Conservation (phyloP, 371 early-diverging fungal species). For the Phascolomyces articulosus region DNA sequence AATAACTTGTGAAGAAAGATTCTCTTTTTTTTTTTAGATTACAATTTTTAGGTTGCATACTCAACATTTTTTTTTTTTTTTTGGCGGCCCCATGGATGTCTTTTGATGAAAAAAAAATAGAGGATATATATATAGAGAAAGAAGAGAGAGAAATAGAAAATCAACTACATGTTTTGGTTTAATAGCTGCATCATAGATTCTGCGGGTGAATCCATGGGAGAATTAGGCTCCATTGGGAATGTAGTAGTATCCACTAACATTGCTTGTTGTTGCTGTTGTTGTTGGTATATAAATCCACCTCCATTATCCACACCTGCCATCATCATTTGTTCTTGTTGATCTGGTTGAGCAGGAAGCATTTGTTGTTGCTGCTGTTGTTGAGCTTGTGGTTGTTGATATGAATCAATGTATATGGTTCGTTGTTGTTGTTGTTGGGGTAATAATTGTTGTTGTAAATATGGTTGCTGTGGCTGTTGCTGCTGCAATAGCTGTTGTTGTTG, state of each 20-base stretch:
- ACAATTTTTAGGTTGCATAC: too few species aligned
- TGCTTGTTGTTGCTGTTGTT: constrained; percentile 2
- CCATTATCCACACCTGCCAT: background rate
- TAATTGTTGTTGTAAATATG: constrained; percentile 17
- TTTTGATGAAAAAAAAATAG: constrained; percentile 2
- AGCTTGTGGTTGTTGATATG: too few species aligned
- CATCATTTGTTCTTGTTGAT: background rate
- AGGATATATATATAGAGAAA: background rate
- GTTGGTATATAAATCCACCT: constrained; percentile 2
- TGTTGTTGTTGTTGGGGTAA: too few species aligned
- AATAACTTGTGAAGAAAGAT: too few species aligned
- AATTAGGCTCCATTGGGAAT: constrained; percentile 30
- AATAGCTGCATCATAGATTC: constrained; percentile 49
- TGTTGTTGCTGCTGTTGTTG: constrained; percentile 11
- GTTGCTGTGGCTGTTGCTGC: background rate
- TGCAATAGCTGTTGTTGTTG: constrained; percentile 21
- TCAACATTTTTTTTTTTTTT: background rate
- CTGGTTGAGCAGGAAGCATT: constrained; percentile 6
- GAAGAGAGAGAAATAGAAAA: background rate
- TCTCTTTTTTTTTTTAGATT: too few species aligned
- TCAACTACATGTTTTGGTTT: constrained; percentile 9
- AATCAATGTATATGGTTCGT: background rate
- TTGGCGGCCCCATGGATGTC: too few species aligned
- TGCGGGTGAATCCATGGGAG: constrained; percentile 21
- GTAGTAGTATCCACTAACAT: constrained; percentile 32